Percentiles rank a stretch among this genome's conserved stretches.
Conservation (phyloP, 257 asterid genomes). For the Solanum pinnatisectum region DNA sequence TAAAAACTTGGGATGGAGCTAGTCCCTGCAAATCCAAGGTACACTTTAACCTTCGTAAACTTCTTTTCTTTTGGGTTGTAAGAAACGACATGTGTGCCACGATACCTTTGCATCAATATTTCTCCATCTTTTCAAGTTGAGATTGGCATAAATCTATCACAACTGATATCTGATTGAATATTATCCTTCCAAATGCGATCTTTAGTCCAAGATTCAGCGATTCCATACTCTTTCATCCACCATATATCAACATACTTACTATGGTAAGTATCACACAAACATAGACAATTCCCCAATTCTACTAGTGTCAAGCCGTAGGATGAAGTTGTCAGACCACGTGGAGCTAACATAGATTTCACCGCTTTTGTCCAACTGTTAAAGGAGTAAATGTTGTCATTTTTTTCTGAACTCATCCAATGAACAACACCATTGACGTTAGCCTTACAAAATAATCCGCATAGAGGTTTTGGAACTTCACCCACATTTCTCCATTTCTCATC, state of each 20-base stretch:
- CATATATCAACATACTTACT: not conserved
- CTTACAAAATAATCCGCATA: not conserved
- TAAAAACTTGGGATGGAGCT: not conserved
- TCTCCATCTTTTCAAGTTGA: not conserved
- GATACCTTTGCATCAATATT: not conserved
- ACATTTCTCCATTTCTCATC: not conserved
- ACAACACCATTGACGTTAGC: not conserved
- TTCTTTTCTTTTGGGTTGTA: not conserved
- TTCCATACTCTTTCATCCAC: not conserved
- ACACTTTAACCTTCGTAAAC: not conserved
- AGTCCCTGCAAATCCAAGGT: not conserved
- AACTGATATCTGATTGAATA: not conserved
- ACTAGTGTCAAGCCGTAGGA: not conserved
- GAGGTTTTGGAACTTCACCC: not conserved
- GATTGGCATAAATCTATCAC: not conserved
- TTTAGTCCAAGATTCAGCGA: not conserved
- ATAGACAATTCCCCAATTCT: not conserved
- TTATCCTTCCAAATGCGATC: not conserved
- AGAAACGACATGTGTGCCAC: not conserved
- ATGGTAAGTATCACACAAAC: not conserved
- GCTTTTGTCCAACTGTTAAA: not conserved
- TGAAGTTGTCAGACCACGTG: not conserved
- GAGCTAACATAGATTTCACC: not conserved
- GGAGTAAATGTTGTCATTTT: not conserved
- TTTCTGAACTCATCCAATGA: not conserved